These are phyloP conservation scores for Knoxdaviesia proteae DNA, from an alignment of 2,329 filamentous ascomycete species.

Conservation along the genomic window DNA sequence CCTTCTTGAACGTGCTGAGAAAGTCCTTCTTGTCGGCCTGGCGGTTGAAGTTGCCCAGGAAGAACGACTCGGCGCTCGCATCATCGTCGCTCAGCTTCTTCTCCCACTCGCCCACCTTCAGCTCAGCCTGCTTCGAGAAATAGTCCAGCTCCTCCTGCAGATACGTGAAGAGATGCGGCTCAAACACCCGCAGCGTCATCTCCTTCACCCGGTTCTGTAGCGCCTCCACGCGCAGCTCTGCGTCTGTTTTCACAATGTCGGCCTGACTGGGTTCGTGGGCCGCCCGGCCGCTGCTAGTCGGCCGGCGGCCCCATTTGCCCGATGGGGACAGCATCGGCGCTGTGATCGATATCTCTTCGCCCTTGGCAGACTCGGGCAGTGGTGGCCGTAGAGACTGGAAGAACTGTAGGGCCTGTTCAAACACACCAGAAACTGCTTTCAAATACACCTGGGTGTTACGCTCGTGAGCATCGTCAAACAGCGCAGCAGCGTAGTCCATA, in stretches of 20 bases:
- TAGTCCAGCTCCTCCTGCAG: constrained; percentile 76
- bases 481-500: constrained; percentile 62
- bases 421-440: constrained; percentile 69
- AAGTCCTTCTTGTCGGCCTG: constrained; percentile 96
- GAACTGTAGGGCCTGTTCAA: constrained; percentile 68
- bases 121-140: constrained; percentile 58
- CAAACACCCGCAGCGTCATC: constrained; percentile 55
- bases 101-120: constrained; percentile 70
- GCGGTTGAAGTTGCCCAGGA: constrained; percentile 86
- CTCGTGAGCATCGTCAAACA: constrained; percentile 76
- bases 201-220: constrained; percentile 34
- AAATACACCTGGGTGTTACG: constrained; percentile 58
- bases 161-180: constrained; percentile 85
- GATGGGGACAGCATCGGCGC: no score
- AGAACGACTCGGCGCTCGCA: constrained; percentile 75
- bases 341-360: constrained; percentile 20
- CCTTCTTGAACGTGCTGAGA: constrained; percentile 88
- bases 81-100: constrained; percentile 82
- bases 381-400: constrained; percentile 49
- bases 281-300: no score
- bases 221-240: not conserved
- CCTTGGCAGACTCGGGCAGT: constrained; percentile 30
- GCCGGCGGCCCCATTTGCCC: no score
- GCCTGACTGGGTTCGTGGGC: not conserved
- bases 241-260: not conserved